These are phyloP conservation scores for Scheffersomyces parashehatae DNA, from an alignment of 1,139 yeast species.

Conservation along the genomic window DNA sequence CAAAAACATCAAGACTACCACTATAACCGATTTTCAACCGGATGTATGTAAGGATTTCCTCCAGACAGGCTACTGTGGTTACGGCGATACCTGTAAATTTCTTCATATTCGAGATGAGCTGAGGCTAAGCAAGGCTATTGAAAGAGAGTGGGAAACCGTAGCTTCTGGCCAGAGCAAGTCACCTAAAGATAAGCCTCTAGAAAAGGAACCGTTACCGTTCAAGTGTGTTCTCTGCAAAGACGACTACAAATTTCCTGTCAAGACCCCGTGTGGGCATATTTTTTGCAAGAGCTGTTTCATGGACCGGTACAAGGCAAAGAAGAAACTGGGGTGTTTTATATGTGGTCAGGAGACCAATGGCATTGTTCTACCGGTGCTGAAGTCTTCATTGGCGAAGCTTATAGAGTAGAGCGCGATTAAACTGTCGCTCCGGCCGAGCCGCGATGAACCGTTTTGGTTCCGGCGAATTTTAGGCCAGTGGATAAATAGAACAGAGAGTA, in stretches of 20 bases:
- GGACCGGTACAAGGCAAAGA: conserved; percentile 44
- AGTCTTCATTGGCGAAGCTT: conserved; percentile 7
- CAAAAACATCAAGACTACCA: conserved; percentile 64
- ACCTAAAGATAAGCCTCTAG: conserved; percentile 3
- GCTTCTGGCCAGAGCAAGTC: conserved; percentile 8
- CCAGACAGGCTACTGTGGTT: conserved; percentile 94
- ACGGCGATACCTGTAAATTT: conserved; percentile 97
- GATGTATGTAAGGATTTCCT: conserved; percentile 93
- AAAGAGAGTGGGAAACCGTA: conserved; percentile 69
- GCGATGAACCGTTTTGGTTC: neutral
- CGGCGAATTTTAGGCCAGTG: too few relatives aligned
- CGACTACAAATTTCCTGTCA: conserved; percentile 59
- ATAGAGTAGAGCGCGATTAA: neutral
- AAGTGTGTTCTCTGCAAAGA: conserved; percentile 64
- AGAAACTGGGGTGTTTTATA: conserved; percentile 48
- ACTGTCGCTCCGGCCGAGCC: too few relatives aligned
- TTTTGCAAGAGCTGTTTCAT: conserved; percentile 69
- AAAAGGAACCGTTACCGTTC: conserved; percentile 48
- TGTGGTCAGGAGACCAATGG: conserved; percentile 65
- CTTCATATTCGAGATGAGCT: conserved; percentile 87
- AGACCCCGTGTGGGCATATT: conserved; percentile 64
- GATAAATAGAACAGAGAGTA: too few relatives aligned
- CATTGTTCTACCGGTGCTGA: conserved; percentile 34
- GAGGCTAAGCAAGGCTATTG: conserved; percentile 67
- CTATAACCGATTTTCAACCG: conserved; percentile 86